A percentile compares a stretch with the other conserved stretches of the same genome.
Conservation (phyloP, 768 basidiomycete genomes). For the Suillus luteus region DNA sequence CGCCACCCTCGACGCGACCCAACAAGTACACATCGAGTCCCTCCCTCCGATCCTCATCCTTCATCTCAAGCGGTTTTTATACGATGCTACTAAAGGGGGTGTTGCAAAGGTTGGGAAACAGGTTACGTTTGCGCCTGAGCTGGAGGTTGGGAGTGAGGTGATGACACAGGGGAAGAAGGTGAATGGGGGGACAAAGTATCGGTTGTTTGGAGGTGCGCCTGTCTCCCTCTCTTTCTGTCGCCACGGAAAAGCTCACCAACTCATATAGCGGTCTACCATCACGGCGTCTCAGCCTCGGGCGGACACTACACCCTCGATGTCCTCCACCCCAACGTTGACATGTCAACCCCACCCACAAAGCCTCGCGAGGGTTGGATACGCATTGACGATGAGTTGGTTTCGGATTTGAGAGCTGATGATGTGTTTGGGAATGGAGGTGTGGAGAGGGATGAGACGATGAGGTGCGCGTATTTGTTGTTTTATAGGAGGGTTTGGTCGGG, state of each 20-base stretch:
- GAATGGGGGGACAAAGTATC: slow-evolving; percentile 59
- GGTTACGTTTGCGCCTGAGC: slow-evolving; percentile 72
- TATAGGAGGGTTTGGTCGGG: slow-evolving; percentile 59
- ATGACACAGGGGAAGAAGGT: slow-evolving; percentile 55
- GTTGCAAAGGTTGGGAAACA: slow-evolving; percentile 88
- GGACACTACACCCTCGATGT: slow-evolving; percentile 97
- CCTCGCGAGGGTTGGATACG: slow-evolving; percentile 82
- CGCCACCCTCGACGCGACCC: slow-evolving; percentile 67
- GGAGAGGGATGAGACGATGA: slow-evolving; percentile 48
- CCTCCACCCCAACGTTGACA: slow-evolving; percentile 68
- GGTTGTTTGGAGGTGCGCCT: slow-evolving; percentile 77
- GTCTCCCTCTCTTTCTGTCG: neutral
- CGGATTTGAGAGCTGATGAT: slow-evolving; percentile 67
- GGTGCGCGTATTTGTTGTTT: slow-evolving; percentile 87
- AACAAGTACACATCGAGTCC: slow-evolving; percentile 74
- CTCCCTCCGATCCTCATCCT: slow-evolving; percentile 84
- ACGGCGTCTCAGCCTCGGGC: slow-evolving; percentile 85
- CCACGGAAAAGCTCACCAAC: neutral
- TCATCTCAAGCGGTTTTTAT: slow-evolving; percentile 90
- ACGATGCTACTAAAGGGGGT: slow-evolving; percentile 71
- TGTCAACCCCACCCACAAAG: slow-evolving; percentile 30
- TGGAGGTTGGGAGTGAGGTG: slow-evolving; percentile 74
- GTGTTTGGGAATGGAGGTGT: slow-evolving; percentile 57
- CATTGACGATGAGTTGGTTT: slow-evolving; percentile 90
- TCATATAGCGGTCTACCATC: slow-evolving; percentile 77